Base-by-base conservation (phyloP, 2,329 filamentous ascomycete species). In the Mycosphaerelloides madeirae region DNA sequence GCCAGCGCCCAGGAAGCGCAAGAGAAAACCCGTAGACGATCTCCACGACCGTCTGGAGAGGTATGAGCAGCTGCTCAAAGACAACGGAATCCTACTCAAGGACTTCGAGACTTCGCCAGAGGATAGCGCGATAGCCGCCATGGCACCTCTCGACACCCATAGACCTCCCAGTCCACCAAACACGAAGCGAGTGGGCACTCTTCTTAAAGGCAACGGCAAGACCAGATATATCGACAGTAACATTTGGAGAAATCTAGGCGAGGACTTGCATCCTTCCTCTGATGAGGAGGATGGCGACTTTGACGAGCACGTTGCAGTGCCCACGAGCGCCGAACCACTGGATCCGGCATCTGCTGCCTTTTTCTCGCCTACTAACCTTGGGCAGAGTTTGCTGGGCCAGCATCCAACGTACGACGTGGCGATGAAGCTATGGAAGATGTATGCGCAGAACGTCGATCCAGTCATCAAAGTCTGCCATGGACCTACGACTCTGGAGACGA, bases 401-500 rank as follows among this genome's bases (percentile, higher is more conserved):
- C 18, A 68, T 85, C 61, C 61, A 49, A 73, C 70, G 18, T 77
- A 83, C 6, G 67, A 70, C 1, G 76, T 51, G 13, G 61, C 61
- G 81, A 66, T 78, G 73, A 77, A 60, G 53, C 67, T 13, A 61
- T 72, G 18, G 65, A 84, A 80, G 44, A 72, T 80, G 5, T 88
- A 80, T 59, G 74, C 80, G 43, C 78, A 84, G 50, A 87, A 85
- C 44, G 82, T 88, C 3, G 83, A 88, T 51, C 81, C 84, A 0
- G 65, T 87, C 9, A 70, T 83, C 52, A 87, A 85, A 61, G 69
- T 87, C n/a, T 58, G 87, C 8, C 85, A 89, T 61, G 68, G 82
- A 0, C 84, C 83, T 0, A 59, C 60, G 1, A 19, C 60, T 77
- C 13, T 64, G 62, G 29, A 75, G 7, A 79, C 81, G 5, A 76